phyloP scores from a whole-genome alignment of 2,329 filamentous ascomycete genomes.

The Cordyceps tenuipes region DNA sequence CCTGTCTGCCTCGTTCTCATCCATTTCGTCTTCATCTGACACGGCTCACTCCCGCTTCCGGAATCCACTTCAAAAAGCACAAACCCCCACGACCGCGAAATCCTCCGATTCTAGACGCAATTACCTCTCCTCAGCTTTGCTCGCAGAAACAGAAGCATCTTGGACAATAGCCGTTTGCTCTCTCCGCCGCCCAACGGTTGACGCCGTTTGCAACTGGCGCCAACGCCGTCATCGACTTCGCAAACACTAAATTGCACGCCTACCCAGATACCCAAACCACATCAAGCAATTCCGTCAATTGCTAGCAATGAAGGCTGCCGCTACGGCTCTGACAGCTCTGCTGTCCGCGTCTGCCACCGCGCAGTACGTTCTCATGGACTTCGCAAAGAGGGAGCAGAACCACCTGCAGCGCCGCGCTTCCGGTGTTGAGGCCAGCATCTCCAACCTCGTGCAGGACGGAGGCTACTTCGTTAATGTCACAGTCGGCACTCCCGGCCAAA shows the following conservation, averaged over 20 bases:
- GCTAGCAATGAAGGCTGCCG: constrained; percentile 1
- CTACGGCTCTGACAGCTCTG: constrained; percentile 8
- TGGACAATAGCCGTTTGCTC: neutral
- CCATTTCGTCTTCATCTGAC: neutral
- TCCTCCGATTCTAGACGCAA: neutral
- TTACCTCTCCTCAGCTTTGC: neutral
- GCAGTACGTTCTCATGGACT: constrained; percentile 39
- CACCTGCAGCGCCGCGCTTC: constrained; percentile 30
- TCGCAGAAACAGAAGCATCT: neutral
- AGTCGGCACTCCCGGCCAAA: constrained; percentile 50
- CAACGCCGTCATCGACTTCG: neutral
- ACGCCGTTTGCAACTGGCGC: neutral
- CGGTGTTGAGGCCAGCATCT: constrained; percentile 35
- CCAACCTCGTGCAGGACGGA: constrained; percentile 36
- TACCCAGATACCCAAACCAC: neutral
- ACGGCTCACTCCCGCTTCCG: neutral
- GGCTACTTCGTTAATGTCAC: constrained; percentile 49
- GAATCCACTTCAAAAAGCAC: neutral
- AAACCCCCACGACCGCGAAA: neutral
- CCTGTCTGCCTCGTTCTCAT: neutral
- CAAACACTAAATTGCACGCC: neutral
- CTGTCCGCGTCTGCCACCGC: constrained; percentile 15
- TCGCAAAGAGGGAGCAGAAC: constrained; percentile 28
- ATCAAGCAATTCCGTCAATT: neutral
- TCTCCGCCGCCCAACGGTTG: neutral